Base-by-base conservation (phyloP, 2,329 filamentous ascomycete species). In the Knufia fluminis region DNA sequence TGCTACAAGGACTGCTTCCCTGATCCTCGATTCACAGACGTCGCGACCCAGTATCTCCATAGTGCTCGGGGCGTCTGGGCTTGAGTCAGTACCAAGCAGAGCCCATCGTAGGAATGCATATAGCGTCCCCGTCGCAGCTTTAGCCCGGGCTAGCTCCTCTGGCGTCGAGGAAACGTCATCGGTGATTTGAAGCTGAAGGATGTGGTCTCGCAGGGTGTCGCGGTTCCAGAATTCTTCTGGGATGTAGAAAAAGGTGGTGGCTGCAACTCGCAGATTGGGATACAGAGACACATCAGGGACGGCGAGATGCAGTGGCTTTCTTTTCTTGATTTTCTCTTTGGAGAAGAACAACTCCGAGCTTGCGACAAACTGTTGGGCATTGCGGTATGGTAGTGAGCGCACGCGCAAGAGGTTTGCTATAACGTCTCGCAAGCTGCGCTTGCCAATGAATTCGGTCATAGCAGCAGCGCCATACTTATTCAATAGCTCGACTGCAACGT, bases 301-400 rank as follows among this genome's bases (percentile, higher is more conserved):
- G 50, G 49, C 50, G 31, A 49, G 49, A 41, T 57, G 45, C 7
- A 31, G 33, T 16, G 53, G 48, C 41, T 45, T 56, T 38, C 32
- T 52, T 14, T 33, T 56, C 51, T 19, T 46, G 50, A 57, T 66
- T 64, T 22, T 55, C 26, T 35, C 58, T 49, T 45, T 63, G 54
- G 63, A 64, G 64, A 85, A 83, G 64, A 85, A 78, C 59, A 78
- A 77, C 23, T 65, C 61, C 60, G 80, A 78, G 28, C 75, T 71
- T 26, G 71, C 60, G 6, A 78, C 64, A 61, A 82, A 85, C 17
- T 77, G 69, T 3, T 64, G 53, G 0, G 79, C 70, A 14, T 70
- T 78, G 16, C 71, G 74, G 61, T 78, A 85, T 50, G 76, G 46
- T 22, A 58, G 32, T 3, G 54, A 59, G 9, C 81, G 78, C 19